Percentiles rank a stretch among this genome's conserved stretches.
Evolutionary conservation across 2,329 filamentous ascomycete species (phyloP).

Genomic region (Zasmidium cellare): DNA sequence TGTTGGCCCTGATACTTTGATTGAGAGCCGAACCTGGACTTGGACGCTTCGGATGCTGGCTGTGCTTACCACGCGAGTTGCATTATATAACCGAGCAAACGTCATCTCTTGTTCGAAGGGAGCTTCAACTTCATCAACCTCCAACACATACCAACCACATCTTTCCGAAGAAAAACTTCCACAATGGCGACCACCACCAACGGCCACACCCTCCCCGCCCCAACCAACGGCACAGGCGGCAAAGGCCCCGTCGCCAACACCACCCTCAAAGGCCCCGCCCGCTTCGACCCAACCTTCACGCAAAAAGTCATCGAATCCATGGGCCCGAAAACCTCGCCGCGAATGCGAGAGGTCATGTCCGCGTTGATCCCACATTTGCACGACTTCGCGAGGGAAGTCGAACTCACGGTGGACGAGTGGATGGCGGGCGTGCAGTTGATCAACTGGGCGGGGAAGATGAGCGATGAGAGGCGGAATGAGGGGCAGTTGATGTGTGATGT

Average conservation of each 20-base stretch:
- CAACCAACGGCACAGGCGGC: background rate
- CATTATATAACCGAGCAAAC: no score
- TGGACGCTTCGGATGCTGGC: no score
- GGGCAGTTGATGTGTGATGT: constrained; percentile 61
- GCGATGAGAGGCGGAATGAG: constrained; percentile 62
- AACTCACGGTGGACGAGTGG: constrained; percentile 61
- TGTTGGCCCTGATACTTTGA: no score
- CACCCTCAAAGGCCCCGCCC: background rate
- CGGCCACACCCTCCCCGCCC: background rate
- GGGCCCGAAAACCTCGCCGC: constrained; percentile 32
- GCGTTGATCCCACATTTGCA: constrained; percentile 52
- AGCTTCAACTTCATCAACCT: no score
- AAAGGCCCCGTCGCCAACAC: background rate
- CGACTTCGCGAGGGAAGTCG: constrained; percentile 48
- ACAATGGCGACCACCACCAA: no score
- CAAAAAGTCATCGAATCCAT: constrained; percentile 23
- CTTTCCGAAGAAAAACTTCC: no score
- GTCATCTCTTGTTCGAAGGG: no score
- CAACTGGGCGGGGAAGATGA: constrained; percentile 65
- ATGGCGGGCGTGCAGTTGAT: constrained; percentile 57
- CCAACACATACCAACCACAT: no score
- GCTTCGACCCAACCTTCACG: constrained; percentile 23
- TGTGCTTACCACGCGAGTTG: no score
- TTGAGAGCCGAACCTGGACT: no score
- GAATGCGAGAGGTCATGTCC: constrained; percentile 42